Base-by-base conservation (phyloP, 257 asterid genomes). In the Penstemon davidsonii region DNA sequence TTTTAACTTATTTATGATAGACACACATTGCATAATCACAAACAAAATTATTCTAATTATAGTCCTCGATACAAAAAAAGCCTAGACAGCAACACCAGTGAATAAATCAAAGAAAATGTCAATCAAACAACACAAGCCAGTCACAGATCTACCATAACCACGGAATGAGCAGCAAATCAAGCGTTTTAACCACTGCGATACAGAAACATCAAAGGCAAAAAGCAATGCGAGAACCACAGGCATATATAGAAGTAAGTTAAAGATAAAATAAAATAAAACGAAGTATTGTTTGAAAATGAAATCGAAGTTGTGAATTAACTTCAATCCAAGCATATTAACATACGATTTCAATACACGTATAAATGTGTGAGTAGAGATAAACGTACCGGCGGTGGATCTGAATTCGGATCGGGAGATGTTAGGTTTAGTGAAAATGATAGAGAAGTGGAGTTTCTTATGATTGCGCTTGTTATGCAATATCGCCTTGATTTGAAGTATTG, bases 361-460 rank as follows among this genome's bases (percentile, higher is more conserved):
- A 3, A 60, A 45, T 25, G 33, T 25, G 7, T 18, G 46, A 42
- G 59, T 9, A 64, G 66, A 64, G 64, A 65, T 45, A n/a, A 61
- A 70, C 62, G 13, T 57, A 79, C 80, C 78, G 12, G 62, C 40
- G 59, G 56, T 40, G 47, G 75, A 75, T 67, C 76, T 67, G 73
- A 63, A 57, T 53, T 43, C 44, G 51, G 41, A 70, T 51, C 42
- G 61, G 49, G 38, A 15, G 69, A 38, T n/a, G 66, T 36, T 39
- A 71, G 83, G 73, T 70, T 62, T 53, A 60, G 64, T 39, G 54
- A 41, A 50, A 67, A 11, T 6, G 55, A 47, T 13, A 5, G 49
- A 25, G 68, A 55, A 49, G 62, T 72, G 19, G 42, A 38, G 33
- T 47, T 44, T 55, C 39, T 15, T 42, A 59, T 45, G 70, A 55